Conservation (phyloP, 176 grass and related monocot species). For the Musa troglodytarum region DNA sequence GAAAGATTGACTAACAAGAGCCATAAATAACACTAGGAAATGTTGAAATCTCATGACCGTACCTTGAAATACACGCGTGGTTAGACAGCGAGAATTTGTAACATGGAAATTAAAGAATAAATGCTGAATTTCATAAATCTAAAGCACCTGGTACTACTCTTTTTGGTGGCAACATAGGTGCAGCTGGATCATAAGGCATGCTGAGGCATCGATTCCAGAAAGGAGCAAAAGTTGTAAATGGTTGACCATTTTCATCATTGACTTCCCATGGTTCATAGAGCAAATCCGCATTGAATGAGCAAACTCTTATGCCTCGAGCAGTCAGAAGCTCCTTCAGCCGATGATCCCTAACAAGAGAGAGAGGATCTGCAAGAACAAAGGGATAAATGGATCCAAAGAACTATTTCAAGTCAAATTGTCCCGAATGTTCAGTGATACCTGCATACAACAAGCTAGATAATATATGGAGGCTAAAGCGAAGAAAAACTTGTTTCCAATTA, state of each 20-base stretch:
- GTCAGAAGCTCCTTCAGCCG: slow-evolving; percentile 61
- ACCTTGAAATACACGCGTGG: too few relatives aligned
- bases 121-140: not conserved
- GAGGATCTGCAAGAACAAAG: slow-evolving; percentile 53
- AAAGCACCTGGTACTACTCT: slow-evolving; percentile 58
- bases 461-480: too few relatives aligned
- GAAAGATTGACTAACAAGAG: too few relatives aligned
- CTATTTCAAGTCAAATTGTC: slow-evolving; percentile 2
- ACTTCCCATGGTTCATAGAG: slow-evolving; percentile 94
- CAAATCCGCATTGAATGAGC: slow-evolving; percentile 82
- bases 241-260: slow-evolving; percentile 45
- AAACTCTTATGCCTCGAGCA: slow-evolving; percentile 54
- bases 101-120: not conserved
- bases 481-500: too few relatives aligned
- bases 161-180: slow-evolving; percentile 83
- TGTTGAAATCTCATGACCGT: not conserved
- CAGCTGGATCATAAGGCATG: slow-evolving; percentile 67
- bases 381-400: slow-evolving; percentile 6
- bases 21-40: not conserved
- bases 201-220: slow-evolving; percentile 96
- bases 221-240: slow-evolving; percentile 68
- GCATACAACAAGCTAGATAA: too few relatives aligned
- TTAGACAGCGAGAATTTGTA: not conserved
- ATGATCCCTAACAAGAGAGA: slow-evolving; percentile 85
- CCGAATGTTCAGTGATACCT: not conserved